Base-by-base conservation (phyloP, 148 eudicot genomes). In the Arbutus unedo region DNA sequence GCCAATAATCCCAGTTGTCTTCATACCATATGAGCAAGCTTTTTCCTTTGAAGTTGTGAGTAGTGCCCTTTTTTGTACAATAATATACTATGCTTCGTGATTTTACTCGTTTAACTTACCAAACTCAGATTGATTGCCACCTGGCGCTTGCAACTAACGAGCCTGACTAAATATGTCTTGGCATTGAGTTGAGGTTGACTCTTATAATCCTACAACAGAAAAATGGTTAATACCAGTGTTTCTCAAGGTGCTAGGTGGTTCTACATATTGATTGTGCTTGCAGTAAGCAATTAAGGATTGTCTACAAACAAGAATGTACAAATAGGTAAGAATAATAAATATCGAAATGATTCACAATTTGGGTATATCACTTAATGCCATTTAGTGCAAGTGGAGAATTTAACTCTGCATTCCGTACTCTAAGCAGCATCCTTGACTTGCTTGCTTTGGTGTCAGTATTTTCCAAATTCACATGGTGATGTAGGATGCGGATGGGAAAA, bases 141-240 rank as follows among this genome's bases (percentile, higher is more conserved):
- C 31, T 14, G 73, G 13, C 44, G 31, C 45, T 68, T 13, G 44
- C 47, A 11, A 68, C 5, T 14, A 68, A 31, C 31, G 19, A 68
- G 70, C 74, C 74, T 71, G 74, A 71, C 43, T 71, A 49, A 71
- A 15, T 71, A 71, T 71, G n/a, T 16, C 74, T 49, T 43, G 74
- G 5, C 48, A 21, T 71, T 71, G 49, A 71, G 21, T 41, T 15
- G 74, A 71, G 74, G 74, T 67, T 31, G 41, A 67, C 44, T 67
- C 73, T 16, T 67, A 11, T 31, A 21, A 38, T 8, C 8, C 10
- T 23, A 68, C 5, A 38, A 15, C 38, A 64, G 14, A 21, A 64
- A 64, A 64, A 64, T 64, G 13, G n/a, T 64, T 8, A 23, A n/a
- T 31, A 64, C 41, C 70, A 3, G 21, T 64, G n/a, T 64, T 21